Base-by-base conservation (phyloP, 371 early-diverging fungal species). In the Vairimorpha ceranae region DNA sequence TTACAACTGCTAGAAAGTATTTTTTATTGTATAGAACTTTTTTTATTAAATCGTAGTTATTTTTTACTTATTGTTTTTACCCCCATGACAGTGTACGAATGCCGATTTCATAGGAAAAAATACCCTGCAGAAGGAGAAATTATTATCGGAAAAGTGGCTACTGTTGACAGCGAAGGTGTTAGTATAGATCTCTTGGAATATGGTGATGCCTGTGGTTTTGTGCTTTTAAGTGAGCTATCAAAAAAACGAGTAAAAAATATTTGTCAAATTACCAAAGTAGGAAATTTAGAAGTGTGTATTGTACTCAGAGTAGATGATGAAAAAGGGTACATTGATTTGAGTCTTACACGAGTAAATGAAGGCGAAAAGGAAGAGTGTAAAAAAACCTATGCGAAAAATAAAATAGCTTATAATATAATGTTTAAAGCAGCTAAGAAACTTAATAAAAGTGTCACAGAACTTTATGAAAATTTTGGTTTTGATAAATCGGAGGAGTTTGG, bases 321-420 rank as follows among this genome's bases (percentile, higher is more conserved):
- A 81, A 97, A 96, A 86, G 96, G 97, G 54, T 96, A 96, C 86
- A 96, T 97, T 83, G 99, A 98, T 86, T 83, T 98, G 77, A 93
- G 94, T 33, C 94, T 95, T 87, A 89, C 93, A 82, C 88, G 92
- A 80, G 96, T 95, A 35, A 88, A 90, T n/a, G 89, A 91, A n/a
- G 93, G 93, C 79, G 96, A 97, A 79, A 88, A 91, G 29, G 86
- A 87, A 65, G 89, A 90, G 80, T 94, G 93, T 83, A 92, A 93
- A 83, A 94, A 94, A 74, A 89, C 88, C 82, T 96, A 87, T 87
- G 90, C 89, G 83, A 94, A 93, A 84, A 93, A 94, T 66, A 95
- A 94, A 83, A 88, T 92, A 74, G 96, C 90, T 21, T 87, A 87
- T 73, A 77, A 81, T 74, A 87, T 88, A 75, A 86, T 87, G 88